Conservation (phyloP, 148 eudicot genomes). For the Chenopodium album region DNA sequence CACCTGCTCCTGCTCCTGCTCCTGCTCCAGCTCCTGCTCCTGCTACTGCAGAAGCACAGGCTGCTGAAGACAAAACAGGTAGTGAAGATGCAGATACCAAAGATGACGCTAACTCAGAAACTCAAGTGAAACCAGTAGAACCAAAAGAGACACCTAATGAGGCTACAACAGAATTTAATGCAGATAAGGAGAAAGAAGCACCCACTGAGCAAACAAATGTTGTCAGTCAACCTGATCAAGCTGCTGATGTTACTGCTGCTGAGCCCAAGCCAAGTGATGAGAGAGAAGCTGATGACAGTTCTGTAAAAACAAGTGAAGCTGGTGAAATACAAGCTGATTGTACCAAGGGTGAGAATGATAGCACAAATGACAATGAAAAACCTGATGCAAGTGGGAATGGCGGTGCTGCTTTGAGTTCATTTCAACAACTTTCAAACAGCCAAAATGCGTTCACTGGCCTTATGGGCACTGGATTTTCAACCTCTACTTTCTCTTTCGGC, state of each 20-base stretch:
- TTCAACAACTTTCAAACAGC: slow-evolving; percentile 82
- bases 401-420: slow-evolving; percentile 58
- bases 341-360: slow-evolving; percentile 25
- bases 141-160: slow-evolving; percentile 37
- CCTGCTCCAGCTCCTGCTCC: not conserved
- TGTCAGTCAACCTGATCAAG: slow-evolving; percentile 18
- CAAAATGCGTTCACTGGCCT: slow-evolving; percentile 94
- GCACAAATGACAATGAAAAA: slow-evolving; percentile 36
- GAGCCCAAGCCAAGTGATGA: slow-evolving; percentile 35
- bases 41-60: slow-evolving; percentile 34
- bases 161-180: slow-evolving; percentile 22
- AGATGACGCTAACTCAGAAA: slow-evolving; percentile 32
- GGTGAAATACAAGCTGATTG: slow-evolving; percentile 22
- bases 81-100: slow-evolving; percentile 36
- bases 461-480: slow-evolving; percentile 79
- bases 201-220: slow-evolving; percentile 31
- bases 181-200: slow-evolving; percentile 29
- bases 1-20: slow-evolving; percentile 6
- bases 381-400: slow-evolving; percentile 34
- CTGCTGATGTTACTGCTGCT: slow-evolving; percentile 23
- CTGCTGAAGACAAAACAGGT: slow-evolving; percentile 27
- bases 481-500: slow-evolving; percentile 78
- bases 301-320: slow-evolving; percentile 15
- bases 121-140: slow-evolving; percentile 27
- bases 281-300: slow-evolving; percentile 23